Base-by-base conservation (phyloP, 2,329 filamentous ascomycete genomes). In the Sclerotinia glacialis region DNA sequence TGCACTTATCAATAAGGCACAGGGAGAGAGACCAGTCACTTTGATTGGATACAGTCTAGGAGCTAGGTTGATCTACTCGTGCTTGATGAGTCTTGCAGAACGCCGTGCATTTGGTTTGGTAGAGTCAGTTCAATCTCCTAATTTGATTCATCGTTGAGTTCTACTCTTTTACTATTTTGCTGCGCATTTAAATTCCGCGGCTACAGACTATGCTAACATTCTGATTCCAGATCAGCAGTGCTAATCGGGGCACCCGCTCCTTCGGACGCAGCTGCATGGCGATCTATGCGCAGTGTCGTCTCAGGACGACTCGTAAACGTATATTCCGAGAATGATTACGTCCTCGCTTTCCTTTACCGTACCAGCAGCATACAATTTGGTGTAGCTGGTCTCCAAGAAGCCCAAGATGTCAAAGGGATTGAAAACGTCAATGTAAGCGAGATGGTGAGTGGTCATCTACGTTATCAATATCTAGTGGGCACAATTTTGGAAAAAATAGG, bases 301-400 rank as follows among this genome's bases (percentile, higher is more conserved):
- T 86, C 89, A 1, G 93, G 93, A 2, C 85, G 90, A 67, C 83
- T 97, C 9, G 89, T 96, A 72, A 97, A 97, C 72, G 92, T 94
- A 11, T 97, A 89, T 78, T 94, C 91, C 1, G 87, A 89, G 63
- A 93, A 95, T 68, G 93, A 97, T 77, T 91, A 92, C 74, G 87
- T 97, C 42, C 86, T 97, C 1, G 93, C 87, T 0, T 94, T 97
- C 75, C 81, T 97, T 23, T 97, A 97, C 77, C 87, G 93, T 54
- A 89, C 92, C 2, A 92, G 90, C 50, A 93, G 89, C 67, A 85
- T 96, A 37, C 89, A 95, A 70, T 84, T 91, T 50, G 93, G 93
- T 4, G 86, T 97, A 52, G 93, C 93, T 0, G 94, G 93, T 0
- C 80, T 98, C 1, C 90, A 97, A 75, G 83, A 86, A 42, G 85